These are phyloP conservation scores for Arachis monticola DNA, from an alignment of 331 rosid species.

Conservation along the genomic window DNA sequence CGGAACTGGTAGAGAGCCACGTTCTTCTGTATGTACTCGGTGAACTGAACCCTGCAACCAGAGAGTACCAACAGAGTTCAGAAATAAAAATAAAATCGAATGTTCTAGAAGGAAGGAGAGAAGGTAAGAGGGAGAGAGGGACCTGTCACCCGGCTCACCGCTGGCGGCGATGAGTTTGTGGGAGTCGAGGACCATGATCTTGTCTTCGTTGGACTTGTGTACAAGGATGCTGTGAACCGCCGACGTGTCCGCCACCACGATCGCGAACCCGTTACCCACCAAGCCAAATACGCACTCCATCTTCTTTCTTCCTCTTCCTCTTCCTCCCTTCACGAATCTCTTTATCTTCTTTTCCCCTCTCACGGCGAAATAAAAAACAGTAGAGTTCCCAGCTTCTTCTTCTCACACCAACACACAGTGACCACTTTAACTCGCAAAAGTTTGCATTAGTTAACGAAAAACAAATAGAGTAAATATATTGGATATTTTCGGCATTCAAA, in stretches of 20 bases:
- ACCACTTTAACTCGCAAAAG: too few species aligned
- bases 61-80: too few species aligned
- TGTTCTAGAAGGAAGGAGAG: too few species aligned
- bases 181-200: constrained; percentile 65
- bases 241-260: constrained; percentile 90
- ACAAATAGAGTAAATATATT: too few species aligned
- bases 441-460: too few species aligned
- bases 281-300: constrained; percentile 94
- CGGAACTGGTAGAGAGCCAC: constrained; percentile 92
- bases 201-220: constrained; percentile 96
- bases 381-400: too few species aligned
- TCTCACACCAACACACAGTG: too few species aligned
- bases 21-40: constrained; percentile 93
- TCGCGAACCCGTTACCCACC: constrained; percentile 79
- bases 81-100: too few species aligned
- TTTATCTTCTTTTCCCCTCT: too few species aligned
- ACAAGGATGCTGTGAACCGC: constrained; percentile 96
- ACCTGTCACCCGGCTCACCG: constrained; percentile 88
- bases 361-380: too few species aligned
- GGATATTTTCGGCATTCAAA: too few species aligned
- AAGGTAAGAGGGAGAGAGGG: too few species aligned
- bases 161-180: constrained; percentile 89
- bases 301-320: background rate
- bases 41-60: constrained; percentile 77
- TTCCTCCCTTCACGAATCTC: background rate